phyloP scores from a whole-genome alignment of 177 flowering plant genomes.

The Vitis hybrid region DNA sequence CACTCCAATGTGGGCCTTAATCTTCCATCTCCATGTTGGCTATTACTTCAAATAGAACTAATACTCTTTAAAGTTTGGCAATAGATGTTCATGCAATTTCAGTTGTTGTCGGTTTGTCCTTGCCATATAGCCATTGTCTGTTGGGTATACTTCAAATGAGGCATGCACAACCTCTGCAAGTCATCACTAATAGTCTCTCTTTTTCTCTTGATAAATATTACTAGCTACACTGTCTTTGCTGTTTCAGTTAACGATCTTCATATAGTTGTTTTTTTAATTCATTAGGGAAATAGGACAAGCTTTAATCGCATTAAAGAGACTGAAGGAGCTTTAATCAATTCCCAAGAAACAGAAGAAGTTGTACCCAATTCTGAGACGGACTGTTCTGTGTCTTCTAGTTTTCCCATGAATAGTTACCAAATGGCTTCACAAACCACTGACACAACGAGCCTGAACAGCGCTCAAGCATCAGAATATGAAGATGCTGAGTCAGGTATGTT shows the following conservation, averaged over 20 bases:
- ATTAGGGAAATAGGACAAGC: slow-evolving; percentile 61
- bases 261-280: slow-evolving; percentile 4
- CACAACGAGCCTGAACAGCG: slow-evolving; percentile 55
- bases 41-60: not conserved
- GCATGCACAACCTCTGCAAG: not conserved
- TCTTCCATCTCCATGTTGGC: no score
- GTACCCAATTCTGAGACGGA: slow-evolving; percentile 36
- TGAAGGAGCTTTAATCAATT: slow-evolving; percentile 35
- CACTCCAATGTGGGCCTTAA: not conserved
- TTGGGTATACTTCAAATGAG: not conserved
- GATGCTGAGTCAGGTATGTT: slow-evolving; percentile 80
- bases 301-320: slow-evolving; percentile 39
- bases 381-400: slow-evolving; percentile 47
- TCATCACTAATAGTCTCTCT: not conserved
- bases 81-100: not conserved
- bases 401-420: slow-evolving; percentile 32
- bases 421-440: slow-evolving; percentile 56
- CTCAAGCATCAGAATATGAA: slow-evolving; percentile 68
- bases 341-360: slow-evolving; percentile 30
- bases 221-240: not conserved
- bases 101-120: not conserved
- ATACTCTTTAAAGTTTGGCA: not conserved
- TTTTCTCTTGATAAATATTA: not conserved
- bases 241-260: not conserved
- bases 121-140: not conserved